Percentiles rank a stretch among this genome's conserved stretches.
These are phyloP conservation scores for Chrysoporthe austroafricana DNA, from an alignment of 2,329 filamentous ascomycete species.

Conservation along the genomic window DNA sequence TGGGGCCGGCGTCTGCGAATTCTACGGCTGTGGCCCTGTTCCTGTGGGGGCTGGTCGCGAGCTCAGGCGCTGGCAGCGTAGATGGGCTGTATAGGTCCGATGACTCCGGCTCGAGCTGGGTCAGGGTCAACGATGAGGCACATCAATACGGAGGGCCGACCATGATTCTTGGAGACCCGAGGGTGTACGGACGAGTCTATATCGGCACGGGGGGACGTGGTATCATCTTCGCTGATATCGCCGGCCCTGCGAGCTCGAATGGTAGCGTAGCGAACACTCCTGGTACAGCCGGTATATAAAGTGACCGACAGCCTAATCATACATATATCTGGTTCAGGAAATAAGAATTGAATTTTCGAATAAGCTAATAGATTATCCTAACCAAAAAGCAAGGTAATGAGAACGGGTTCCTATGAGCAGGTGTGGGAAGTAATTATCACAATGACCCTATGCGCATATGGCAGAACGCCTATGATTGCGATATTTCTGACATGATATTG, in stretches of 20 bases:
- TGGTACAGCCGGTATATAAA: slow-evolving; percentile 16
- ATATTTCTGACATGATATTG: not conserved
- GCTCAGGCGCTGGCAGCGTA: not conserved
- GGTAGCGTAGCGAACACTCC: slow-evolving; percentile 1
- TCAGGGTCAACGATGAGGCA: slow-evolving; percentile 15
- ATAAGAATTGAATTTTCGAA: too few species aligned
- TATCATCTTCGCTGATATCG: slow-evolving; percentile 18
- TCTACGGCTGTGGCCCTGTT: slow-evolving; percentile 13
- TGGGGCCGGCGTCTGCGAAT: not conserved
- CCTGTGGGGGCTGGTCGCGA: slow-evolving; percentile 9
- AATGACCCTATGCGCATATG: not conserved
- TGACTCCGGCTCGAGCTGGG: slow-evolving; percentile 11
- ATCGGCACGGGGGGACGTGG: slow-evolving; percentile 16
- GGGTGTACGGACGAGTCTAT: slow-evolving; percentile 18
- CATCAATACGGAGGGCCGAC: slow-evolving; percentile 19
- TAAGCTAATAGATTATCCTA: not conserved
- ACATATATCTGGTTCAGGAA: not conserved
- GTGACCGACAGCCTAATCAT: not conserved
- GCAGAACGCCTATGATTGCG: not conserved
- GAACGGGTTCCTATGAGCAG: too few species aligned
- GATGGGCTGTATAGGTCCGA: slow-evolving; percentile 19
- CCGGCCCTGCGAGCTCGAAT: slow-evolving; percentile 1
- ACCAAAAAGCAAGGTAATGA: not conserved
- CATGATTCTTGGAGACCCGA: slow-evolving; percentile 16
- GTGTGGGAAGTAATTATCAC: not conserved